Conservation (phyloP, 1,284 basidiomycete species). For the Vanrija sp. region DNA sequence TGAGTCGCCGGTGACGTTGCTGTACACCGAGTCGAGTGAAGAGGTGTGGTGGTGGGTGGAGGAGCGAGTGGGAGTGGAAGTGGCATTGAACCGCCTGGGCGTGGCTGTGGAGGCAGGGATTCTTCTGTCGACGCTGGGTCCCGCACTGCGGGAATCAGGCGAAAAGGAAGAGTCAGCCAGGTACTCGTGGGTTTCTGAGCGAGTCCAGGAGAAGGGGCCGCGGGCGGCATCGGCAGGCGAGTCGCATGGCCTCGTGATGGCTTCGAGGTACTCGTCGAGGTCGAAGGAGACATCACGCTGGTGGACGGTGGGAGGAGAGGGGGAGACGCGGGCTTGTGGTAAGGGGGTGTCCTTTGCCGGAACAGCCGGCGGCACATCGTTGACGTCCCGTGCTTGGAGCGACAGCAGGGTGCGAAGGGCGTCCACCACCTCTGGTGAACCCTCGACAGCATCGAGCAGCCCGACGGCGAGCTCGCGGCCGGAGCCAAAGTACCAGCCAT, state of each 20-base stretch:
- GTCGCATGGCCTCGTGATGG: too few relatives aligned
- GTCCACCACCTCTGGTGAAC: constrained; percentile 9
- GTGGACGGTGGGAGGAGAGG: not conserved
- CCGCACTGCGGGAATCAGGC: too few relatives aligned
- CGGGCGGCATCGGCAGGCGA: too few relatives aligned
- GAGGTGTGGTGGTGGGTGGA: not conserved
- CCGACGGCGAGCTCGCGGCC: constrained; percentile 23
- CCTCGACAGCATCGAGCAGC: constrained; percentile 15
- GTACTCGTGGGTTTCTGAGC: too few relatives aligned
- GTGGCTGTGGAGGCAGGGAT: too few relatives aligned
- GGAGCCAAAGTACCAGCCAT: constrained; percentile 34
- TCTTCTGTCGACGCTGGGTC: too few relatives aligned
- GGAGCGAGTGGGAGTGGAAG: too few relatives aligned
- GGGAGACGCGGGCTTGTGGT: not conserved
- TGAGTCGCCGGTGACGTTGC: not conserved
- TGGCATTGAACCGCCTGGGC: too few relatives aligned
- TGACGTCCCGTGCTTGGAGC: not conserved
- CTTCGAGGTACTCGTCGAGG: constrained; percentile 31
- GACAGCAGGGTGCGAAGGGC: not conserved
- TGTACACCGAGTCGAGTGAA: not conserved
- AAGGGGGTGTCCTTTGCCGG: not conserved
- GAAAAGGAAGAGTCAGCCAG: too few relatives aligned
- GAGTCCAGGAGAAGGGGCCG: too few relatives aligned
- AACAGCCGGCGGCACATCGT: not conserved
- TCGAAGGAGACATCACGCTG: constrained; percentile 30